Evolutionary conservation across 805 yeast species (phyloP), one percentile per base, ranked within the genome.

Genomic region (Saturnispora quitensis): DNA sequence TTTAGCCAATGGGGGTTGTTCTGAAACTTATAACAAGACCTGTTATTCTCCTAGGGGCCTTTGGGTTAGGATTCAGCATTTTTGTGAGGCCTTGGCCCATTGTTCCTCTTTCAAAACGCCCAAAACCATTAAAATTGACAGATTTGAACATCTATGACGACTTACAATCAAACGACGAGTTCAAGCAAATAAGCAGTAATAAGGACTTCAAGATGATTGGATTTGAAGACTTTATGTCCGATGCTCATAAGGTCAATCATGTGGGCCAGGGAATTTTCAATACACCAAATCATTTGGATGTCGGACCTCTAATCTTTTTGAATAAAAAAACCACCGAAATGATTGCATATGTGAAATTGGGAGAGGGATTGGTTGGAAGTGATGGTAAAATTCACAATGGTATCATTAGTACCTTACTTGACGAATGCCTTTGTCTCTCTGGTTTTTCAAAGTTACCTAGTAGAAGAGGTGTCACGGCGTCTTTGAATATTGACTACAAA

Each of bases 401-500:
- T 3, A 73, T 90, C 3, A 67, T 87, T 5, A 76, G 95, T 2
- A 82, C 95, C 2, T 65, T 91, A 13, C 55, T 91, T 50, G 98
- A 91, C 67, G 97, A 90, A 63, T 84, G 85, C 0, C 69, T 91
- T 28, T 88, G 96, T 60, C 74, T 81, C 43, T 86, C 95, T 61
- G 98, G 97, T 15, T 91, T 89, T 63, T 81, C 88, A 3, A 69
- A 76, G 27, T 71, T 91, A 12, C 98, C 98, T 1, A 80, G 82
- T 52, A 77, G 81, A 51, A 74, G 84, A 48, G 99, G 98, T 13
- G 96, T 93, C 24, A 91, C 99, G 0, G 99, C 96, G 0, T 76
- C 74, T 48, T 70, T 91, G 43, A 68, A 76, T 2, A 72, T 91
- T 8, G 73, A 84, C 49, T 91, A 88, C 66, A 54, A 62, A n/a